phyloP scores from a whole-genome alignment of 371 early-diverging fungal species.

The Mortierella sp. region DNA sequence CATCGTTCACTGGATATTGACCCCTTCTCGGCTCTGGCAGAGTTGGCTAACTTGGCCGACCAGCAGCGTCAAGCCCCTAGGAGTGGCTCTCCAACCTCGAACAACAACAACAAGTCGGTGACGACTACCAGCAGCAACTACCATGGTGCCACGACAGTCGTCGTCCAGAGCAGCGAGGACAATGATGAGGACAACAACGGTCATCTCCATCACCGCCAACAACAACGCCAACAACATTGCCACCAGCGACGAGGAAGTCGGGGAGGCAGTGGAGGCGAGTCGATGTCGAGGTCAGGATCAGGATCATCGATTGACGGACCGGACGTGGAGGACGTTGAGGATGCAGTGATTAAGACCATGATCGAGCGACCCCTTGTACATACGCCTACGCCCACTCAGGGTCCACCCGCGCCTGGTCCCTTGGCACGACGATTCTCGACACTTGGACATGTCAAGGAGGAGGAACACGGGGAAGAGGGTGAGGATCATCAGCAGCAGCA shows the following conservation, averaged over 20 bases:
- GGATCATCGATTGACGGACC: slow-evolving; percentile 14
- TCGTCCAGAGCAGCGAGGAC: slow-evolving; percentile 32
- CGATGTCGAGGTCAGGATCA: slow-evolving; percentile 38
- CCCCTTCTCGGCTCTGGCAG: slow-evolving; percentile 39
- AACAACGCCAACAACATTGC: not conserved
- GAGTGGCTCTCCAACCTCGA: not conserved
- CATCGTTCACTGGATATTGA: slow-evolving; percentile 45
- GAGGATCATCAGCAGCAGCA: slow-evolving; percentile 26
- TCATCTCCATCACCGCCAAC: not conserved
- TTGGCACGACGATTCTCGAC: slow-evolving; percentile 45
- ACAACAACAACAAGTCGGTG: not conserved
- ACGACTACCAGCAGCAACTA: slow-evolving; percentile 10
- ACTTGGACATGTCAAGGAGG: slow-evolving; percentile 47
- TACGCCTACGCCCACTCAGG: not conserved
- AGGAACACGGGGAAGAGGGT: slow-evolving; percentile 41
- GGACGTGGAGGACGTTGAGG: slow-evolving; percentile 32
- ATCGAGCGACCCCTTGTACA: slow-evolving; percentile 28
- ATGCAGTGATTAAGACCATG: slow-evolving; percentile 46
- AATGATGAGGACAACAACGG: not conserved
- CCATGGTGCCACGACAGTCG: not conserved
- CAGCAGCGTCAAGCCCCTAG: slow-evolving; percentile 27
- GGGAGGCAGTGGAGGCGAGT: slow-evolving; percentile 21
- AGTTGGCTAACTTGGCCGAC: slow-evolving; percentile 45
- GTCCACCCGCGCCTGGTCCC: slow-evolving; percentile 15
- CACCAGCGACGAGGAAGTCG: slow-evolving; percentile 12